Evolutionary conservation across 2,329 filamentous ascomycete species (phyloP), one percentile per base, ranked within the genome.

Genomic region (Penicillium expansum): DNA sequence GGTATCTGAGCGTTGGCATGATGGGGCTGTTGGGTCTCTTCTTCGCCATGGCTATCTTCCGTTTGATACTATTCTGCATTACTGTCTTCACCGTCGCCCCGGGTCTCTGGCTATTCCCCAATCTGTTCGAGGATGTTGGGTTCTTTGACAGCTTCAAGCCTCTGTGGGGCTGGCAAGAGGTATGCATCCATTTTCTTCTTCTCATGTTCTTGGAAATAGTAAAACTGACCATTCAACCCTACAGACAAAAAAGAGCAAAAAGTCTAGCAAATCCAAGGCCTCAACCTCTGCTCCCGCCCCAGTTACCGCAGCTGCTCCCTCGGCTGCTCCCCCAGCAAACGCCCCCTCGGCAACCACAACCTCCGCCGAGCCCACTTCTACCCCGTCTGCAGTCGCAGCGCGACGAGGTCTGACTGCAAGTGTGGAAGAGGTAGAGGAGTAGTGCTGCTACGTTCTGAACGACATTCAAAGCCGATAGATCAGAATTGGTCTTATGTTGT

Each of bases 121-220:
- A 99, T 72, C 79, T 99, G 20, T 99, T 97, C 80, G 94, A 99
- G 74, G 94, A 99, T 72, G 94, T 99, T 29, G 96, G 93, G 8
- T 97, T 99, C 79, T 89, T 99, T 76, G 94, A 99, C 73, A 95
- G 90, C 69, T 99, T 99, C 83, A 88, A 88, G 71, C 94, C 94
- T 20, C 78, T 96, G 6, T 99, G 94, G 93, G 94, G 91, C 58
- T 99, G 94, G 94, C 94, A 99, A 75, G 92, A 96, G 85, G 91
- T 95, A 72, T 75, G 84, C 76, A 55, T 42, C 29, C n/a, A 10
- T 30, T 9, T 14, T 29, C 8, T 16, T 27, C 8, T 9, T 39
- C 13, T 22, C 8, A 10, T 33, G 47, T 30, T 13, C 29, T 16
- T 6, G 6, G n/a, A 5, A 32, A 22, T 35, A 18, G 2, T 30